A percentile compares a stretch with the other conserved stretches of the same genome.
Evolutionary conservation across 2,329 filamentous ascomycete species (phyloP).

Genomic region (Fusarium newnesense): DNA sequence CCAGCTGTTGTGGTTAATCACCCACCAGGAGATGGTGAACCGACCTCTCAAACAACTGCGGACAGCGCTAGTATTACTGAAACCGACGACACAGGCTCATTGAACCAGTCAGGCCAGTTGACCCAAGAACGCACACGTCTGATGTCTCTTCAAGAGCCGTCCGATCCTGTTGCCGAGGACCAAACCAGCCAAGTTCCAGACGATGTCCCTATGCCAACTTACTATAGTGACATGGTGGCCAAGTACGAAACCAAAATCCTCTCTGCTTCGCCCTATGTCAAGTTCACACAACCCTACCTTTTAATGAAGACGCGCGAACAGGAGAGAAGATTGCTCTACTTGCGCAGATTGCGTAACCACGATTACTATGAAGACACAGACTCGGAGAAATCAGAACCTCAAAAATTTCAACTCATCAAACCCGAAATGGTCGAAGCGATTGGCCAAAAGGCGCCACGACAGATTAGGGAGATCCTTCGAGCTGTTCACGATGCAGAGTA

Average conservation of each 20-base stretch:
- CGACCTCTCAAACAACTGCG: constrained; percentile 47
- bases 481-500: constrained; percentile 97
- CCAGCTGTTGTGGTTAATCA: constrained; percentile 49
- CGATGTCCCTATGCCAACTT: constrained; percentile 86
- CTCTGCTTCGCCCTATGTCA: constrained; percentile 95
- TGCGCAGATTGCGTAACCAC: constrained; percentile 85
- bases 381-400: constrained; percentile 70
- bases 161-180: constrained; percentile 58
- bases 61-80: constrained; percentile 44
- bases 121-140: constrained; percentile 44
- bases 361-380: constrained; percentile 68
- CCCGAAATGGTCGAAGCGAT: constrained; percentile 94
- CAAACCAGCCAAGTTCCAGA: constrained; percentile 73
- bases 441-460: constrained; percentile 80
- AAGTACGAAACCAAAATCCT: constrained; percentile 93
- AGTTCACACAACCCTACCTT: constrained; percentile 92
- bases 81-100: constrained; percentile 45
- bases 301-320: constrained; percentile 92
- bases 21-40: constrained; percentile 52
- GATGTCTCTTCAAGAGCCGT: constrained; percentile 55
- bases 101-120: constrained; percentile 40
- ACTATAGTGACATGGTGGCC: constrained; percentile 94
- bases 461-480: constrained; percentile 92
- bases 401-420: constrained; percentile 89
- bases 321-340: constrained; percentile 82